These are phyloP conservation scores for Boletus mariae DNA, from an alignment of 1,284 basidiomycete species.

Conservation along the genomic window DNA sequence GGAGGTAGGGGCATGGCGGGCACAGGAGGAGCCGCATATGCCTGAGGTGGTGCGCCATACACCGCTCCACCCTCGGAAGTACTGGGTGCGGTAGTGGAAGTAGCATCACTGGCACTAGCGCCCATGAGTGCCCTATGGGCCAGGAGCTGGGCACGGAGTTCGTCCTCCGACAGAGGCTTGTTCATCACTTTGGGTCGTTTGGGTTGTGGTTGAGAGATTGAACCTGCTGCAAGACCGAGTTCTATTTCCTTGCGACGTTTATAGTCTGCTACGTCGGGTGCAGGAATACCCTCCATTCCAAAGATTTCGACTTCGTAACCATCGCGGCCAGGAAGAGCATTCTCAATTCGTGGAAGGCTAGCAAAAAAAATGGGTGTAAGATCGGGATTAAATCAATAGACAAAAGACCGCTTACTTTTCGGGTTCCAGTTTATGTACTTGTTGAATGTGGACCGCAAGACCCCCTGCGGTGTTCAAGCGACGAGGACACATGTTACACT, in stretches of 20 bases:
- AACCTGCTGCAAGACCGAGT: slow-evolving; percentile 77
- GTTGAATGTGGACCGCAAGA: slow-evolving; percentile 97
- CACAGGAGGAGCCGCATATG: slow-evolving; percentile 57
- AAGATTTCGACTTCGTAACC: slow-evolving; percentile 99
- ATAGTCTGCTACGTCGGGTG: slow-evolving; percentile 92
- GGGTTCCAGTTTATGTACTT: slow-evolving; percentile 97
- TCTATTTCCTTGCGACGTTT: slow-evolving; percentile 92
- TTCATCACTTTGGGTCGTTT: slow-evolving; percentile 88
- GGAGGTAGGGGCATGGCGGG: slow-evolving; percentile 40
- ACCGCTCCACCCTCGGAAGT: slow-evolving; percentile 47
- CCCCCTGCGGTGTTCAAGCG: slow-evolving; percentile 96
- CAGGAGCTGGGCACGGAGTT: slow-evolving; percentile 80
- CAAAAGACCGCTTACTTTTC: slow-evolving; percentile 68
- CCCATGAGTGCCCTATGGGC: slow-evolving; percentile 95
- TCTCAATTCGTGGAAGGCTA: slow-evolving; percentile 84
- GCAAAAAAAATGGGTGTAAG: slow-evolving; percentile 5
- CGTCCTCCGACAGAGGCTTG: slow-evolving; percentile 74
- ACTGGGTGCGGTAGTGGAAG: slow-evolving; percentile 34
- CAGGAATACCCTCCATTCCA: slow-evolving; percentile 98
- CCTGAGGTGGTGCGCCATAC: slow-evolving; percentile 65
- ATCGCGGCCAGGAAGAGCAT: slow-evolving; percentile 93
- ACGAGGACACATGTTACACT: slow-evolving; percentile 93
- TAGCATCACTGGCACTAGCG: slow-evolving; percentile 37
- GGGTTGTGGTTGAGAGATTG: slow-evolving; percentile 71
- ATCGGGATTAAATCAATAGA: slow-evolving; percentile 4